Conservation (phyloP, 2,329 filamentous ascomycete species). For the Neopestalotiopsis sp. region DNA sequence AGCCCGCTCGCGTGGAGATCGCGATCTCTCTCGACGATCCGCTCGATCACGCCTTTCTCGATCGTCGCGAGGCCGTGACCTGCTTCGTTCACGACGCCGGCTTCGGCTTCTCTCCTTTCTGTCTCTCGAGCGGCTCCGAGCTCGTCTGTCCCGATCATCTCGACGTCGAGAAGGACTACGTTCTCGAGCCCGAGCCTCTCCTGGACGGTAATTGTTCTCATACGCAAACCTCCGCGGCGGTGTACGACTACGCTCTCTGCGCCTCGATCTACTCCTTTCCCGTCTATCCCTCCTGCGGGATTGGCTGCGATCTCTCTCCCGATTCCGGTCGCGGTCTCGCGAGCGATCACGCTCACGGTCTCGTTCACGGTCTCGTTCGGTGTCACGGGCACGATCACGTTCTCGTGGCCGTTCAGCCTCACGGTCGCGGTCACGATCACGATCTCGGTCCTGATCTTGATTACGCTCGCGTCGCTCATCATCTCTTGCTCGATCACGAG, state of each 20-base stretch:
- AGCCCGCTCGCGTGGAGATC: conserved; percentile 33
- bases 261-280: conserved; percentile 17
- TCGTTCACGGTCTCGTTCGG: conserved; percentile 30
- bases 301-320: conserved; percentile 17
- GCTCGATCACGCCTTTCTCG: conserved; percentile 34
- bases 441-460: conserved; percentile 23
- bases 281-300: conserved; percentile 13
- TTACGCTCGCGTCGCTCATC: conserved; percentile 33
- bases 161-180: conserved; percentile 33
- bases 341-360: conserved; percentile 24
- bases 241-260: conserved; percentile 10
- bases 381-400: conserved; percentile 29
- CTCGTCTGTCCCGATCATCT: conserved; percentile 29
- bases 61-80: conserved; percentile 33
- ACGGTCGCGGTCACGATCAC: conserved; percentile 20
- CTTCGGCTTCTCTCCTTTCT: conserved; percentile 11
- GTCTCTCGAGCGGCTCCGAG: conserved; percentile 27
- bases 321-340: conserved; percentile 19
- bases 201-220: conserved; percentile 37
- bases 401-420: not conserved
- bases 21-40: conserved; percentile 34
- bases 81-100: conserved; percentile 32
- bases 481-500: conserved; percentile 24
- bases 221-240: conserved; percentile 8
- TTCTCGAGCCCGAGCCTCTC: conserved; percentile 25